Conservation (phyloP, 257 asterid species). For the Prunella vulgaris region DNA sequence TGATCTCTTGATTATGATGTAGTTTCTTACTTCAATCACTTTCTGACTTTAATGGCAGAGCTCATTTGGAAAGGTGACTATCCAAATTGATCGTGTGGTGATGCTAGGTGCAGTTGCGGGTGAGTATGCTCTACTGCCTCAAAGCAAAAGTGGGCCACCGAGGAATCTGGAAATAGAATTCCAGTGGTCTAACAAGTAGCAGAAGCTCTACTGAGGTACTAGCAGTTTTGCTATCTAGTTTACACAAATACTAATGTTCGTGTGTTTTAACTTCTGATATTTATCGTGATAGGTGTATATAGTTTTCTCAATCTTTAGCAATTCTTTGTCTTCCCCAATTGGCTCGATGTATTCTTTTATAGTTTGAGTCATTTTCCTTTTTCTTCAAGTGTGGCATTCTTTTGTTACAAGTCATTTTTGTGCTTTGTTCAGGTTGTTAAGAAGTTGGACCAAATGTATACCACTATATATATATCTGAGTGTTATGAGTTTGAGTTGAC, state of each 20-base stretch:
- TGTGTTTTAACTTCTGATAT: constrained; percentile 3
- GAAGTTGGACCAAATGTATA: constrained; percentile 5
- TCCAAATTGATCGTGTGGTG: constrained; percentile 96
- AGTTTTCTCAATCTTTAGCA: constrained; percentile 25
- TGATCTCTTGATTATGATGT: not conserved
- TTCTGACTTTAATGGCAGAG: constrained; percentile 44
- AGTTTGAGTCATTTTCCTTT: constrained; percentile 25
- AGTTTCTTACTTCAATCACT: constrained; percentile 5
- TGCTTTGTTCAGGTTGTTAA: constrained; percentile 11
- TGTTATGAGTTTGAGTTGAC: constrained; percentile 3
- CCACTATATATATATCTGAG: constrained; percentile 7
- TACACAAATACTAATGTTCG: constrained; percentile 20
- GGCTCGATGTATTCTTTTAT: constrained; percentile 40
- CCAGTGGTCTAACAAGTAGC: constrained; percentile 78
- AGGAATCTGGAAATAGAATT: constrained; percentile 91
- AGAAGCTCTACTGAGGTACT: constrained; percentile 19
- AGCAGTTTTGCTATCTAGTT: constrained; percentile 12
- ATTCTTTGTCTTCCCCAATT: constrained; percentile 19
- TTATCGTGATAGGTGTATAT: constrained; percentile 38
- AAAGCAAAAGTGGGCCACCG: constrained; percentile 93
- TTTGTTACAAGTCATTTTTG: constrained; percentile 5
- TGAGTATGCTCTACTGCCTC: constrained; percentile 80
- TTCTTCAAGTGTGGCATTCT: not conserved
- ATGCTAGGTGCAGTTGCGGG: constrained; percentile 99
- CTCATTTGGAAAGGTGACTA: constrained; percentile 97